Evolutionary conservation across 148 eudicot species (phyloP), one percentile per base, ranked within the genome.

Genomic region (Cornus controversa): DNA sequence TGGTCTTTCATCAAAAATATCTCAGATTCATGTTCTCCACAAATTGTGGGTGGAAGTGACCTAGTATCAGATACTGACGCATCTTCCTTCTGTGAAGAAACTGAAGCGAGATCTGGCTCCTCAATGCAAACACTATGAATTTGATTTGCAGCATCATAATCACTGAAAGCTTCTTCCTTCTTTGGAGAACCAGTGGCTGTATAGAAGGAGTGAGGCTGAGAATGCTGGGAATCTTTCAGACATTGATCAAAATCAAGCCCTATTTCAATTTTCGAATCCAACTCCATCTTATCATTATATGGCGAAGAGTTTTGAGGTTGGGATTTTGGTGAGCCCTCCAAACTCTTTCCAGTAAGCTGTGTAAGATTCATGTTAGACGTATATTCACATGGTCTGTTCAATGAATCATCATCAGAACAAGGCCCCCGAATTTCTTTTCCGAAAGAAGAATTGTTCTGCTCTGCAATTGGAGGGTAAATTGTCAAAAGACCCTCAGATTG

Each of bases 91-190:
- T 76, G 83, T 75, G 78, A 77, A 67, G 81, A 70, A 71, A 72
- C 47, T 11, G 83, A 68, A 70, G 83, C 73, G 82, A 23, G 22
- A 69, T 71, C 82, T 36, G 67, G 67, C 26, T 75, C 81, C 40
- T 79, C 60, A 75, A 29, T 25, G 47, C 69, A 70, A 29, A 28
- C 60, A 42, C 58, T 78, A 13, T 64, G 47, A 74, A 70, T 75
- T 57, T 20, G 83, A 73, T 69, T 64, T 9, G 76, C 69, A 40
- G 25, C 79, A 77, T 75, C 82, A 78, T 58, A 75, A 57, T 78
- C 86, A 70, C 58, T 71, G 47, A 72, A 75, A 63, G 27, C 37
- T 63, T 27, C 82, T 80, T 84, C 86, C 81, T 78, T 76, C 74
- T 79, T 76, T 68, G 69, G 65, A 28, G n/a, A 66, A 79, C 40